Conservation (phyloP, 225 moss, liverwort and hornwort genomes). For the Polytrichum formosum region DNA sequence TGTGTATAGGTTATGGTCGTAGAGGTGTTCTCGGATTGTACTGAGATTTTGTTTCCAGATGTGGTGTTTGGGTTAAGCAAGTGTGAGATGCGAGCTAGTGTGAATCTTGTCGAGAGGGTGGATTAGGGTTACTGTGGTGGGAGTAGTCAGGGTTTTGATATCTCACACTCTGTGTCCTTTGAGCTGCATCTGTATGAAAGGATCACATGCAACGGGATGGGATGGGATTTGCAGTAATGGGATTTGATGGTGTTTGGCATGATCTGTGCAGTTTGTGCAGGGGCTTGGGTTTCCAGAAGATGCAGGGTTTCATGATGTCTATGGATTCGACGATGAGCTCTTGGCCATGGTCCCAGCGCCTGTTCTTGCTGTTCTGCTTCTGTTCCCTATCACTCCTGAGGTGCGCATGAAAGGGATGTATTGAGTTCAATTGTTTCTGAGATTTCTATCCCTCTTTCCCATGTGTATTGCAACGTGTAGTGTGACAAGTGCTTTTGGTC, state of each 20-base stretch:
- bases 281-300: slow-evolving; percentile 70
- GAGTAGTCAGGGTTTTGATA: background rate
- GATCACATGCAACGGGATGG: background rate
- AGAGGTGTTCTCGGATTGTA: too few species aligned
- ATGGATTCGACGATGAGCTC: slow-evolving; percentile 79
- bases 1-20: too few species aligned
- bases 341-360: slow-evolving; percentile 81
- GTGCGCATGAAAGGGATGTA: slow-evolving; percentile 16
- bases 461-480: background rate
- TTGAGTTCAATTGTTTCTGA: background rate
- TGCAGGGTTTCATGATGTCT: slow-evolving; percentile 70
- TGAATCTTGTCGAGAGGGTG: too few species aligned
- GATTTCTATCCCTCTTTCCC: background rate
- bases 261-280: slow-evolving; percentile 62
- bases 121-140: too few species aligned
- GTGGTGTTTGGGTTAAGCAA: too few species aligned
- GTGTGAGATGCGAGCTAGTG: too few species aligned
- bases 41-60: too few species aligned
- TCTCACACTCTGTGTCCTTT: background rate
- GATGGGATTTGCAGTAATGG: too few species aligned
- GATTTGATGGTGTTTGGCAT: background rate
- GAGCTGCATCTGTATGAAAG: background rate
- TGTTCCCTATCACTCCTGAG: slow-evolving; percentile 75
- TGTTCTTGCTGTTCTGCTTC: slow-evolving; percentile 75
- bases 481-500: too few species aligned